Percentiles rank a stretch among this genome's conserved stretches.
Conservation (phyloP, 106 monocot genomes). For the Apostasia ramifera region DNA sequence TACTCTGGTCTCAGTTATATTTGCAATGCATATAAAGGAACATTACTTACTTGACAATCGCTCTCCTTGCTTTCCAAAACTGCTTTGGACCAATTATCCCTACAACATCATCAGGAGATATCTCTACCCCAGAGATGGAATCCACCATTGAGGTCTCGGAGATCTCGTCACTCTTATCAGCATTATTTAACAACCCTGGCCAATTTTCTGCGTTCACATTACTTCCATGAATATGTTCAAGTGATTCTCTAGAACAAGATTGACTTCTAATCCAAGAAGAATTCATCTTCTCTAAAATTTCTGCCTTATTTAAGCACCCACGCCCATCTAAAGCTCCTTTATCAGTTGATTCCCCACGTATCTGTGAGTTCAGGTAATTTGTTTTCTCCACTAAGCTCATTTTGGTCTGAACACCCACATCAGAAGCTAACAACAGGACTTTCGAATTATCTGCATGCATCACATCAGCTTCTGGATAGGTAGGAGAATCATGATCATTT, state of each 20-base stretch:
- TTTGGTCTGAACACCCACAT: conserved; percentile 9
- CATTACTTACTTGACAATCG: conserved; percentile 77
- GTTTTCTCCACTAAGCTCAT: conserved; percentile 6
- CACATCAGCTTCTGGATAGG: conserved; percentile 13
- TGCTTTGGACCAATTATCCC: conserved; percentile 80
- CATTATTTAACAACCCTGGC: conserved; percentile 13
- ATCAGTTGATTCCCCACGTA: conserved; percentile 4
- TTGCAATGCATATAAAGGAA: not conserved
- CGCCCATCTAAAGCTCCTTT: not conserved
- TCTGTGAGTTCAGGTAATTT: not conserved
- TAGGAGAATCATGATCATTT: conserved; percentile 2
- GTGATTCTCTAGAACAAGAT: conserved; percentile 12
- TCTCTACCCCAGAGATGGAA: conserved; percentile 28
- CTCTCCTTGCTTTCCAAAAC: conserved; percentile 93
- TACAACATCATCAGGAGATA: conserved; percentile 89
- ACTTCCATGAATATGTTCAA: conserved; percentile 7
- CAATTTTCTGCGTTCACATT: conserved; percentile 11
- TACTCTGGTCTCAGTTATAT: too few species aligned
- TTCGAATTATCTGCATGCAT: conserved; percentile 15
- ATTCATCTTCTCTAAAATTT: conserved; percentile 3
- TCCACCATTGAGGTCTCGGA: conserved; percentile 60
- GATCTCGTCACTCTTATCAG: conserved; percentile 24
- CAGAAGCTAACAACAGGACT: not conserved
- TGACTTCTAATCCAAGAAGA: not conserved
- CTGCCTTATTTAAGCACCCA: conserved; percentile 5